Conservation (phyloP, 352 stramenopile species). For the Globisporangium megalacanthum region DNA sequence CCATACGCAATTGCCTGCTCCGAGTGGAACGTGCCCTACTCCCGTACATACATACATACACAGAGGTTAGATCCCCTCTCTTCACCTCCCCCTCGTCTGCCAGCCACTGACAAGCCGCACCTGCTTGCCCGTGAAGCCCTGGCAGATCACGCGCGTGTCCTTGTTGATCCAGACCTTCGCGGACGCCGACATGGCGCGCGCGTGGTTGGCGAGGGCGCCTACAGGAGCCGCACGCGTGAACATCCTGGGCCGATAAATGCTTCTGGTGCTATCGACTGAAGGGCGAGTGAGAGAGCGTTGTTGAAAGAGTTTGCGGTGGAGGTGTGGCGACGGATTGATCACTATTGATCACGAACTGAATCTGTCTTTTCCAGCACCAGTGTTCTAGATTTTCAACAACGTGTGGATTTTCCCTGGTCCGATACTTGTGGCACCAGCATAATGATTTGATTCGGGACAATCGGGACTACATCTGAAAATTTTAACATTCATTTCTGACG, state of each 20-base stretch:
- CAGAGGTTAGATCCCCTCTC: neutral
- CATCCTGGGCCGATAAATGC: slow-evolving; percentile 24
- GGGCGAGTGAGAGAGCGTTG: neutral
- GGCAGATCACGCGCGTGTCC: slow-evolving; percentile 98
- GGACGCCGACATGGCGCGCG: slow-evolving; percentile 89
- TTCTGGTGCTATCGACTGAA: slow-evolving; percentile 1
- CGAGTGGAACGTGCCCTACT: slow-evolving; percentile 97
- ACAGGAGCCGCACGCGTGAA: slow-evolving; percentile 48
- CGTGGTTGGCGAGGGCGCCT: slow-evolving; percentile 34
- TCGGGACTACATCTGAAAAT: too few species aligned
- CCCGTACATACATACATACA: neutral
- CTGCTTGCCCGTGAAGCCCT: slow-evolving; percentile 99
- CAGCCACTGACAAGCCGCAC: slow-evolving; percentile 27
- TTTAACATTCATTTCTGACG: too few species aligned
- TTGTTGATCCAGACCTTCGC: slow-evolving; percentile 99
- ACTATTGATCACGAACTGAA: too few species aligned
- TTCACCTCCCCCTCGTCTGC: neutral
- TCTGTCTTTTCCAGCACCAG: too few species aligned
- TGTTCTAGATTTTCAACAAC: too few species aligned
- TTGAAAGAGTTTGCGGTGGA: neutral
- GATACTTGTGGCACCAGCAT: too few species aligned
- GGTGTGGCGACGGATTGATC: too few species aligned
- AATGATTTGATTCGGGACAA: too few species aligned
- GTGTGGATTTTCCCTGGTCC: too few species aligned
- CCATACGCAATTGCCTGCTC: slow-evolving; percentile 99